Evolutionary conservation across 2,329 filamentous ascomycete genomes (phyloP).

Genomic region (Epichloe scottii): DNA sequence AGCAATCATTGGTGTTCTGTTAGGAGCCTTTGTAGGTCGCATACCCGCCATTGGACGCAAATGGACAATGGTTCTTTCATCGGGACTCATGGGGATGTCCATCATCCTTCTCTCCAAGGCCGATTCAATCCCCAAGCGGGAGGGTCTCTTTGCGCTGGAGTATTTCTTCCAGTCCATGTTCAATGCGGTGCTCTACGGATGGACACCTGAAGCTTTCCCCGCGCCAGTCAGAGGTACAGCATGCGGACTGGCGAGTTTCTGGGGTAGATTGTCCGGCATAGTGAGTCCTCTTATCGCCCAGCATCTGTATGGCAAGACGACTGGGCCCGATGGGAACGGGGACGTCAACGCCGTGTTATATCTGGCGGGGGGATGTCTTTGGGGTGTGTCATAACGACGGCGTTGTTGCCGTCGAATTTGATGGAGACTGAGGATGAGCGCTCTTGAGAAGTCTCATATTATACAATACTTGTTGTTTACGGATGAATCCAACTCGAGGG

Average conservation of each 20-base stretch:
- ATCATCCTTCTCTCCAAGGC: constrained; percentile 33
- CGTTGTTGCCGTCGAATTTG: constrained; percentile 29
- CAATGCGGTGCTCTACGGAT: constrained; percentile 26
- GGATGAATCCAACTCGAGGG: no score
- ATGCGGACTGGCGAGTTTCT: constrained; percentile 44
- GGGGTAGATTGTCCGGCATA: constrained; percentile 45
- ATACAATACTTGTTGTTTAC: no score
- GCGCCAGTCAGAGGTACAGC: constrained; percentile 42
- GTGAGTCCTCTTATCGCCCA: constrained; percentile 44
- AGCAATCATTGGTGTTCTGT: constrained; percentile 36
- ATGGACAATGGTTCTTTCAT: constrained; percentile 32
- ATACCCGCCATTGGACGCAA: constrained; percentile 26
- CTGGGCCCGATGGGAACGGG: constrained; percentile 14
- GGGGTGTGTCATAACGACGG: constrained; percentile 38
- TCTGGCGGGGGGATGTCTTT: constrained; percentile 42
- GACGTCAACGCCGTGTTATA: constrained; percentile 40
- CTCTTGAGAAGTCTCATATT: constrained; percentile 2
- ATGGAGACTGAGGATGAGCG: constrained; percentile 22
- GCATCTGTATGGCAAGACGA: constrained; percentile 22
- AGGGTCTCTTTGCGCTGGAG: constrained; percentile 29
- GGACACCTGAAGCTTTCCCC: constrained; percentile 46
- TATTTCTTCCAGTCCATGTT: constrained; percentile 32
- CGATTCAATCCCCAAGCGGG: constrained; percentile 23
- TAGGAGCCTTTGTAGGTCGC: constrained; percentile 29
- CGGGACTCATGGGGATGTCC: constrained; percentile 31